Evolutionary conservation across 2,329 filamentous ascomycete species (phyloP).

Genomic region (Catunica adiposa): DNA sequence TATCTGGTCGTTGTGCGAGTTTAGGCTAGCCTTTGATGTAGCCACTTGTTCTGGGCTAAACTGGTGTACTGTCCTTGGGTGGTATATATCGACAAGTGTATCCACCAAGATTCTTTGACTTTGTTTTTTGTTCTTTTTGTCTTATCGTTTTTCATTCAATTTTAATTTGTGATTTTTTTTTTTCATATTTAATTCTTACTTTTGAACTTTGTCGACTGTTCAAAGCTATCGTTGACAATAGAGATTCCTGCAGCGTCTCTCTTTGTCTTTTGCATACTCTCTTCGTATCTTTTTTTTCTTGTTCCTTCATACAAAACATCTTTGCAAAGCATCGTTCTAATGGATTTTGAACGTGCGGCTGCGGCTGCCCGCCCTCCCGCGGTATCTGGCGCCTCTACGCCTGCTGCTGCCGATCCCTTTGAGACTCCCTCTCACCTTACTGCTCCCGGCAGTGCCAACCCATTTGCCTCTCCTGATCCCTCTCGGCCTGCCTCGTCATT

Average conservation of each 20-base stretch:
- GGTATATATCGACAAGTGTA: no score
- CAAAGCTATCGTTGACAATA: no score
- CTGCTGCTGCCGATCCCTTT: slow-evolving; percentile 2
- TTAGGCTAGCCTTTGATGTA: no score
- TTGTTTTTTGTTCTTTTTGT: not conserved
- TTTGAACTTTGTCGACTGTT: not conserved
- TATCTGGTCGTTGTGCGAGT: no score
- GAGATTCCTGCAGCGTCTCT: not conserved
- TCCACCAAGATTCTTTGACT: no score
- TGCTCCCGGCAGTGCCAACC: slow-evolving; percentile 21
- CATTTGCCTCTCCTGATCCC: slow-evolving; percentile 29
- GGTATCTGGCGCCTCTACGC: not conserved
- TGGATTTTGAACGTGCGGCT: slow-evolving; percentile 16
- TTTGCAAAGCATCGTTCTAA: no score
- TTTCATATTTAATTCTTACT: not conserved
- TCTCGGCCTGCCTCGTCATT: slow-evolving; percentile 34
- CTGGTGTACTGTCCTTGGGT: no score
- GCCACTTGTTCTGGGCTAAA: no score
- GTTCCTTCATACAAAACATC: not conserved
- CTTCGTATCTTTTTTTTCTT: not conserved
- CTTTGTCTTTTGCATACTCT: not conserved
- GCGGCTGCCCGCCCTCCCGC: slow-evolving; percentile 14
- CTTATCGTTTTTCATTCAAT: not conserved
- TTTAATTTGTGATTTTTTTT: not conserved
- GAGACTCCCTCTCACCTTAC: slow-evolving; percentile 21